A percentile compares a stretch with the other conserved stretches of the same genome.
These are phyloP conservation scores for Psilocybe cubensis DNA, from an alignment of 768 basidiomycete genomes.

Conservation along the genomic window DNA sequence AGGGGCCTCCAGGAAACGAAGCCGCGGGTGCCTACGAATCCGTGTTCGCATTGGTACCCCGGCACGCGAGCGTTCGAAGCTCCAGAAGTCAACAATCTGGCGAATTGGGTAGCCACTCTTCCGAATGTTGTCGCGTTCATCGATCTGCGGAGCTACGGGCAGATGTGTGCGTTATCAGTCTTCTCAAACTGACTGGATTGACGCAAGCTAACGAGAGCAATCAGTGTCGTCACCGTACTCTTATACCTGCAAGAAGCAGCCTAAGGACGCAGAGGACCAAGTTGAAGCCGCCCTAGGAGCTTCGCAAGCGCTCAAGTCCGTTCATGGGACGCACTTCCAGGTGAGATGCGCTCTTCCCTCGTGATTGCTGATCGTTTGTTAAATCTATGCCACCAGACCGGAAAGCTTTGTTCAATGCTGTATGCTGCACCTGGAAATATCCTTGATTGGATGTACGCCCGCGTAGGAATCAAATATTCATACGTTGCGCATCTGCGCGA, in stretches of 20 bases:
- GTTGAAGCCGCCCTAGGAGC: slow-evolving; percentile 74
- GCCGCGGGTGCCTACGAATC: slow-evolving; percentile 40
- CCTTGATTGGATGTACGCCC: slow-evolving; percentile 40
- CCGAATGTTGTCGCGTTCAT: slow-evolving; percentile 65
- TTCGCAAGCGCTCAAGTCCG: slow-evolving; percentile 53
- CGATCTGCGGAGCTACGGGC: slow-evolving; percentile 82
- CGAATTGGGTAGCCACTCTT: slow-evolving; percentile 61
- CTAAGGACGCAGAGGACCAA: slow-evolving; percentile 76
- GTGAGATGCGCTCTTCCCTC: slow-evolving; percentile 31
- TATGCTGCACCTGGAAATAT: slow-evolving; percentile 40
- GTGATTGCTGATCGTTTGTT: background rate
- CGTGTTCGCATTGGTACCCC: slow-evolving; percentile 80
- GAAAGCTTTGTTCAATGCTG: slow-evolving; percentile 31
- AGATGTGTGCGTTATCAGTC: slow-evolving; percentile 61
- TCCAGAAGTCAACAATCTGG: slow-evolving; percentile 75
- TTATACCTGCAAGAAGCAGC: slow-evolving; percentile 62
- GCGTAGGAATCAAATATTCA: slow-evolving; percentile 34
- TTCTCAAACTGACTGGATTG: background rate
- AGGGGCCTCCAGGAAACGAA: slow-evolving; percentile 14
- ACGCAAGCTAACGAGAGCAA: background rate
- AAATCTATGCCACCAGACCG: slow-evolving; percentile 17
- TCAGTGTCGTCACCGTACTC: slow-evolving; percentile 82
- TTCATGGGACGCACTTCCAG: slow-evolving; percentile 60
- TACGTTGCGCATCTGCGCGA: slow-evolving; percentile 38
- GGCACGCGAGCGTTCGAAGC: slow-evolving; percentile 77